Percentiles rank a stretch among this genome's conserved stretches.
Evolutionary conservation across 805 yeast species (phyloP).

Genomic region (Ascoidea tarda): DNA sequence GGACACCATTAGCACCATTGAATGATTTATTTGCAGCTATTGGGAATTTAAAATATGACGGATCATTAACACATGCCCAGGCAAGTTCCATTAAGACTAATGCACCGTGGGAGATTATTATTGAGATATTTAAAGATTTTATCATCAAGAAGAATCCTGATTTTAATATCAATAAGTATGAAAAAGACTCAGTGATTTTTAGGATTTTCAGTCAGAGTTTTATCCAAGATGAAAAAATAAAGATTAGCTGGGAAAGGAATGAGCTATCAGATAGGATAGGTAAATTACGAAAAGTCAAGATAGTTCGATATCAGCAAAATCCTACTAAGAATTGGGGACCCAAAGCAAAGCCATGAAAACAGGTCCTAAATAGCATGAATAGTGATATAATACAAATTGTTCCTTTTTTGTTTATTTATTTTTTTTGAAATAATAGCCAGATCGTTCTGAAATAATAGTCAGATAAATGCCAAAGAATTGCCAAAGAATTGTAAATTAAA

Average conservation of each 20-base stretch:
- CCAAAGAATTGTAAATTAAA: too few species aligned
- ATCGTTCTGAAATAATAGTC: too few species aligned
- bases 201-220: conserved; percentile 33
- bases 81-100: conserved; percentile 79
- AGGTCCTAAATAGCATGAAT: too few species aligned
- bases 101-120: conserved; percentile 72
- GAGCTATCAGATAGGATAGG: conserved; percentile 43
- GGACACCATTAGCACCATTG: conserved; percentile 74
- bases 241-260: conserved; percentile 47
- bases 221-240: conserved; percentile 14
- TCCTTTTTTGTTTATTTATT: too few species aligned
- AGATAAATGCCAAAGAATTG: too few species aligned
- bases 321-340: conserved; percentile 98
- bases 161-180: conserved; percentile 23
- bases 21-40: conserved; percentile 62
- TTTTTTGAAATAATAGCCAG: too few species aligned
- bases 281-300: conserved; percentile 55
- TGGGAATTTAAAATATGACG: conserved; percentile 70
- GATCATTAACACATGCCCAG: conserved; percentile 81
- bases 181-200: conserved; percentile 42
- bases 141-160: conserved; percentile 27
- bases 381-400: too few species aligned
- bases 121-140: conserved; percentile 64
- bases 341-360: conserved; percentile 50
- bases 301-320: conserved; percentile 81